phyloP scores from a whole-genome alignment of 176 grass and related monocot genomes.

The Leersia perrieri region DNA sequence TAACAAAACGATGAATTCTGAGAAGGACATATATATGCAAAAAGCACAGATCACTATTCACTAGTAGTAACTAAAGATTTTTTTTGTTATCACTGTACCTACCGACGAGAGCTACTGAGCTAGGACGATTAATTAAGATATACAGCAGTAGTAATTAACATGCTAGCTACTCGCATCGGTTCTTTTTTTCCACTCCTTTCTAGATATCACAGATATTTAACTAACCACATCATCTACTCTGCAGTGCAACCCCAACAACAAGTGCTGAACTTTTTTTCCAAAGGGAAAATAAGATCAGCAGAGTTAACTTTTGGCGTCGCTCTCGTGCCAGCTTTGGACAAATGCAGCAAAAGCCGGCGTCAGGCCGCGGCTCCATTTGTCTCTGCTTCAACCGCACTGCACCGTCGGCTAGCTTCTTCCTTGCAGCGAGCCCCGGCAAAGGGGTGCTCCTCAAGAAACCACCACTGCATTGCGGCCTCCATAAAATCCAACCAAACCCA shows the following conservation, averaged over 20 bases:
- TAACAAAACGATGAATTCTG: not conserved
- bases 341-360: not conserved
- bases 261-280: not conserved
- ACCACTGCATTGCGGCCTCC: not conserved
- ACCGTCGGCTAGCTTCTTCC: slow-evolving; percentile 34
- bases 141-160: not conserved
- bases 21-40: not conserved
- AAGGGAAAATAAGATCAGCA: not conserved
- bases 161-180: not conserved
- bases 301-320: slow-evolving; percentile 14
- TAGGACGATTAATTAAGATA: not conserved
- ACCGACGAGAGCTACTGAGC: too few relatives aligned
- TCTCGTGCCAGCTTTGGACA: slow-evolving; percentile 28
- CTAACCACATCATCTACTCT: not conserved
- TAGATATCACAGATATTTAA: not conserved
- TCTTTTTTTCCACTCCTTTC: too few relatives aligned
- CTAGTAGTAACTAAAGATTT: not conserved
- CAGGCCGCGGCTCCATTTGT: slow-evolving; percentile 34
- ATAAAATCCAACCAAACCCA: slow-evolving; percentile 59
- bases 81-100: not conserved
- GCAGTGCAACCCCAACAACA: not conserved
- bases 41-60: not conserved
- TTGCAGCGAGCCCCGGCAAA: slow-evolving; percentile 23
- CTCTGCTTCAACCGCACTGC: slow-evolving; percentile 43
- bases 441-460: slow-evolving; percentile 52